Conservation (phyloP, 805 yeast species). For the Lipomyces sp. region DNA sequence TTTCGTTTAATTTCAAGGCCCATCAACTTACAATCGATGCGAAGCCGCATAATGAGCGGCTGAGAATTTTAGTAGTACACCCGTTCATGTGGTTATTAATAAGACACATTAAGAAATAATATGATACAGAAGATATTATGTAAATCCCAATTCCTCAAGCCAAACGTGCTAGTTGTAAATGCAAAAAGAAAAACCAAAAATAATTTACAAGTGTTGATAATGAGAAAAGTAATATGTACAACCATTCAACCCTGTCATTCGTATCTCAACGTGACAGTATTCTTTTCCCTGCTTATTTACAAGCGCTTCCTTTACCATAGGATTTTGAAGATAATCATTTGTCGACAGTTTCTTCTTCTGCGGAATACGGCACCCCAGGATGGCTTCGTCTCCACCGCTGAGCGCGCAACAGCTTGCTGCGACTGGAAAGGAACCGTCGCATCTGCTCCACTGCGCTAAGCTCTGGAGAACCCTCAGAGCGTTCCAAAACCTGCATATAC, state of each 20-base stretch:
- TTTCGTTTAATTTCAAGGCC: not conserved
- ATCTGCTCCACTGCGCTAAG: not conserved
- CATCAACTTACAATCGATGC: no score
- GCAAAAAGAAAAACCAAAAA: not conserved
- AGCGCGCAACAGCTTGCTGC: not conserved
- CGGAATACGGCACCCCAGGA: not conserved
- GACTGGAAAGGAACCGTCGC: not conserved
- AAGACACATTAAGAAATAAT: not conserved
- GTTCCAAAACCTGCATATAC: not conserved
- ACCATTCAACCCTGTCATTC: no score
- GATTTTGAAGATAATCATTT: not conserved
- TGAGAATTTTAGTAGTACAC: no score
- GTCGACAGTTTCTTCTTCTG: not conserved
- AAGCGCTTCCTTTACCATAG: not conserved
- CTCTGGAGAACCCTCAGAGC: not conserved
- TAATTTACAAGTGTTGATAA: not conserved
- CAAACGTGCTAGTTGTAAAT: constrained; percentile 1
- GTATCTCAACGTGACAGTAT: not conserved
- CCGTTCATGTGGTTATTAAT: not conserved
- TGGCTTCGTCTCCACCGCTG: not conserved
- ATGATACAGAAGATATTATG: not conserved
- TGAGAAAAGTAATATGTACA: not conserved
- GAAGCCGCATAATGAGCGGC: not conserved
- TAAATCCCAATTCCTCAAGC: not conserved
- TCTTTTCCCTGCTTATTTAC: not conserved